Conservation (phyloP, 75 land plant genomes). For the Ceratopteris richardii region DNA sequence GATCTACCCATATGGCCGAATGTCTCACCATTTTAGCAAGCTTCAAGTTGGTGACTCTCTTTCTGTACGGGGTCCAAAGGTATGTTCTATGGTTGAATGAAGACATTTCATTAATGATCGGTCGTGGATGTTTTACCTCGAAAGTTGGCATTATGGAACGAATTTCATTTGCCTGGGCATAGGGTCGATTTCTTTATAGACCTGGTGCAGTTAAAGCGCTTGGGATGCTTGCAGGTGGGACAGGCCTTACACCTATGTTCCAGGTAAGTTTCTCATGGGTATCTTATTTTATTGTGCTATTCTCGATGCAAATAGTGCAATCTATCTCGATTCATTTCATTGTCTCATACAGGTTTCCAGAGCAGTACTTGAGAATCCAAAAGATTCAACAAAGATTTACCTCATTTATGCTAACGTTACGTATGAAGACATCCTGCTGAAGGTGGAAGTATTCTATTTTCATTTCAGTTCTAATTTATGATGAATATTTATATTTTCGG, state of each 20-base stretch:
- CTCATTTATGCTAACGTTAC: constrained; percentile 90
- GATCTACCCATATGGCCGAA: constrained; percentile 77
- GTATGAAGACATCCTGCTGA: constrained; percentile 75
- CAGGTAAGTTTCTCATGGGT: constrained; percentile 50
- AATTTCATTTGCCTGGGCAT: not conserved
- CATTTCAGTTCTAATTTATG: too few species aligned
- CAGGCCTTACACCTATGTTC: constrained; percentile 89
- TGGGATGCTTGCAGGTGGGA: constrained; percentile 91
- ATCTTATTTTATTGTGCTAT: too few species aligned
- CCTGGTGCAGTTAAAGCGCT: constrained; percentile 69
- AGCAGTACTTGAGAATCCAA: constrained; percentile 79
- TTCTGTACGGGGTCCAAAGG: constrained; percentile 71
- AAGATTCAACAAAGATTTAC: constrained; percentile 53
- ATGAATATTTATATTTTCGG: too few species aligned
- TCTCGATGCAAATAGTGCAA: too few species aligned
- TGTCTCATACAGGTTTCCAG: constrained; percentile 85
- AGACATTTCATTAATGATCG: too few species aligned
- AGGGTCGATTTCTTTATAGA: constrained; percentile 77
- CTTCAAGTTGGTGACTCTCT: constrained; percentile 62
- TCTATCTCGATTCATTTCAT: too few species aligned
- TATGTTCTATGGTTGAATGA: too few species aligned
- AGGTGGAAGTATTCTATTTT: too few species aligned
- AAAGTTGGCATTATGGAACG: too few species aligned
- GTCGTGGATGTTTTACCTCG: too few species aligned
- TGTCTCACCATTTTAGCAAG: constrained; percentile 69